phyloP scores from a whole-genome alignment of 441 rosid genomes.

The Populus hybrid region DNA sequence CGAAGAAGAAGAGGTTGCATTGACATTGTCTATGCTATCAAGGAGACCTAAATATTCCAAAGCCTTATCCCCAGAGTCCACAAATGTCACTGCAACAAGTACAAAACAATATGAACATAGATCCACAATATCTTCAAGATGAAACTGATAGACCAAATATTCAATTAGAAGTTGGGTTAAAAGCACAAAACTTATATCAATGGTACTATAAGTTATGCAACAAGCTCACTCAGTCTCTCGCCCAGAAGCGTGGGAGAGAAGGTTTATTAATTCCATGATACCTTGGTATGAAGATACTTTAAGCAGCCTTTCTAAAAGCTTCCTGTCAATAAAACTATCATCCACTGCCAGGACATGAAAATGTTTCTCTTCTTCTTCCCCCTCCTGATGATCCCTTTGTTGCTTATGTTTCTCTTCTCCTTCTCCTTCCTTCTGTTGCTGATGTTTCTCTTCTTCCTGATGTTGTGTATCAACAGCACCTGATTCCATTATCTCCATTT shows the following conservation, averaged over 20 bases:
- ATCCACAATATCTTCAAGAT: not conserved
- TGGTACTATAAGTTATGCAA: not conserved
- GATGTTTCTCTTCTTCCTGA: too few species aligned
- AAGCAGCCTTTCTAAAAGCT: conserved; percentile 55
- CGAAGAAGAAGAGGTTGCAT: conserved; percentile 17
- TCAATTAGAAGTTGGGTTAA: not conserved
- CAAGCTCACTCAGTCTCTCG: not conserved
- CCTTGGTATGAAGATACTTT: conserved; percentile 59
- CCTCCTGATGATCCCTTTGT: not conserved
- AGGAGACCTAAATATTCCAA: conserved; percentile 68
- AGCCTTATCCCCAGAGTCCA: conserved; percentile 81
- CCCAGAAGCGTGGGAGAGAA: not conserved
- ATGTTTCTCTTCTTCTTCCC: conserved; percentile 3
- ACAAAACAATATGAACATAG: not conserved
- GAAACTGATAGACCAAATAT: not conserved
- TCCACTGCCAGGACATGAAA: conserved; percentile 71
- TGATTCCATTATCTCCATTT: conserved; percentile 31
- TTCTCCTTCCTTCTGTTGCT: too few species aligned
- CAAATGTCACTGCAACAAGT: conserved; percentile 54
- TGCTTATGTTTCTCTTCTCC: not conserved
- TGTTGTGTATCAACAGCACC: conserved; percentile 3
- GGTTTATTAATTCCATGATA: conserved; percentile 10
- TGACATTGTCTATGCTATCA: conserved; percentile 17
- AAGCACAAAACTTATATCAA: not conserved
- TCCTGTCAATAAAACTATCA: conserved; percentile 55